Evolutionary conservation across 768 basidiomycete genomes (phyloP), one percentile per base, ranked within the genome.

Genomic region (Hydnum rufescens): DNA sequence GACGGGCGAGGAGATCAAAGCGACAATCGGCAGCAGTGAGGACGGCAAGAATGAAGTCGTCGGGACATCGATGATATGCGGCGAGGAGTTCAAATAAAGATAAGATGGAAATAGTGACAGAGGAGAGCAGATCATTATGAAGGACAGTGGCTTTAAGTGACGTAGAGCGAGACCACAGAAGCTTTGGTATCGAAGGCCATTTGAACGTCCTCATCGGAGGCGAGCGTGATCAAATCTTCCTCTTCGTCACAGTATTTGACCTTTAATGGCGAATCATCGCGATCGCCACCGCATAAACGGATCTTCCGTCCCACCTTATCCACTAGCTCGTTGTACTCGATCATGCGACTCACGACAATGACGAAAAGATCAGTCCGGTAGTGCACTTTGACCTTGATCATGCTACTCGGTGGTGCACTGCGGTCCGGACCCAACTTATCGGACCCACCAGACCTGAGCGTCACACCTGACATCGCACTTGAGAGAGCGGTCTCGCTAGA

Each of bases 311-410:
- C 80, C 1, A 97, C 87, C 63, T 80, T 82, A 64, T 89, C 83
- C 51, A 92, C 82, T 51, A 97, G 71, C 42, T 89, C 84, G 51
- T 68, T 71, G 64, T 81, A 92, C 63, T 83, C 78, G 31, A 85
- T 86, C 56, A 70, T 66, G 56, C 80, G 74, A 42, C 84, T 74
- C 25, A 93, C 87, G 65, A 88, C 83, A 54, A 96, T 85, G 57
- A 93, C 82, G 62, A 96, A 97, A 44, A 95, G 83, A 63, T 95
- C 90, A 59, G 92, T 85, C 60, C 87, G 79, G 69, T 83, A 96
- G 64, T 86, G 84, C 51, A 96, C 88, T 67, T 93, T 93, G 62
- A 96, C 79, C 63, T 90, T 87, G 42, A 96, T 80, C 6, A 80
- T 74, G 42, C 62, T 56, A 19, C 54, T 53, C 43, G 51, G 49